Base-by-base conservation (phyloP, 352 stramenopile species). In the Peronospora tabacina region DNA sequence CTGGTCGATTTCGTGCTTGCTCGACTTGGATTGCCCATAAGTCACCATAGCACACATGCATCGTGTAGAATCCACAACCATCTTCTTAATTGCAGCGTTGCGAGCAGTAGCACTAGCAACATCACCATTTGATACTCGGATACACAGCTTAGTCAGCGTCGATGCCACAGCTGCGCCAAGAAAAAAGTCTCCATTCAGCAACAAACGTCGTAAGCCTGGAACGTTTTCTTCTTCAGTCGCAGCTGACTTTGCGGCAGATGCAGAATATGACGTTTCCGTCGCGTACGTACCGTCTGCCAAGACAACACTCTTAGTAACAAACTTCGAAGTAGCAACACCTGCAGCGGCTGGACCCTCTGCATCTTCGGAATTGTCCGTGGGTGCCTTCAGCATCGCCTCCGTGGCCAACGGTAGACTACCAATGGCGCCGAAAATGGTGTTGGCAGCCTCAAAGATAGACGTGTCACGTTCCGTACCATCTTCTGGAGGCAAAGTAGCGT, bases 251-350 rank as follows among this genome's bases (percentile, higher is more conserved):
- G 50, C 49, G 47, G 64, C 73, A 33, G 79, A 77, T 16, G 66
- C 53, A 24, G 70, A 67, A 61, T 95, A 90, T 44, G 87, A 92
- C 12, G 95, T 98, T 69, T 99, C 96, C 3, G 95, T 99, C 10
- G 97, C 97, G 68, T 99, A 99, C 35, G 96, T 99, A 45, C 97
- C 97, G 69, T 99, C 97, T 0, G 95, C 83, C 5, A 99, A 72
- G 19, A 99, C 95, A 30, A 98, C 91, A 55, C 97, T 98, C 75
- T 98, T 98, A 10, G 94, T 98, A 28, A 97, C 79, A 24, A 92
- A 73, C 55, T 96, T 95, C n/a, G 80, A 71, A 49, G 87, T 87
- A 30, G 75, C 75, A n/a, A 78, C 66, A 43, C 51, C 66, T 37
- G 51, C 16, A 42, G 54, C 33, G 2, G 55, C 55, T 20, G 61